A percentile compares a stretch with the other conserved stretches of the same genome.
Evolutionary conservation across 2,329 filamentous ascomycete species (phyloP).

Genomic region (Neofusicoccum sp.): DNA sequence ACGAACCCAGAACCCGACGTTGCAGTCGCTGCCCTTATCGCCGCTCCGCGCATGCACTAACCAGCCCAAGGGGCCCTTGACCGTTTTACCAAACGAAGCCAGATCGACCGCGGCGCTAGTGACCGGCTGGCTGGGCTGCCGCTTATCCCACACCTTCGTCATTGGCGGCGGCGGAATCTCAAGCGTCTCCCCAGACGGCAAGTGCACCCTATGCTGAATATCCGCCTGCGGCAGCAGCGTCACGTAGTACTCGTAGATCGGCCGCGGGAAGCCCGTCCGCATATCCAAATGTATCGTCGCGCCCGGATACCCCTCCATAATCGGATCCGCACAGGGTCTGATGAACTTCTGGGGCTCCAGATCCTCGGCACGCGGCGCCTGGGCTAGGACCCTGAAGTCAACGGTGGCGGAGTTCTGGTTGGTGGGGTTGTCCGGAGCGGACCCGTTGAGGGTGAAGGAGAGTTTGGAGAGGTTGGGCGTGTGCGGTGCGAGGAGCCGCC

Average conservation of each 20-base stretch:
- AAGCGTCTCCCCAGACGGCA: constrained; percentile 29
- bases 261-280: constrained; percentile 40
- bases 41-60: constrained; percentile 35
- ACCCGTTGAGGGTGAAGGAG: constrained; percentile 43
- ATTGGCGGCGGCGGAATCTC: constrained; percentile 33
- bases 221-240: constrained; percentile 32
- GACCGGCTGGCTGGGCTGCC: constrained; percentile 34
- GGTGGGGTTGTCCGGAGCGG: constrained; percentile 37
- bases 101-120: constrained; percentile 19
- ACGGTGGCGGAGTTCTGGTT: constrained; percentile 52
- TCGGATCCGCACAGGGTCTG: constrained; percentile 40
- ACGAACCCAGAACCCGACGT: constrained; percentile 38
- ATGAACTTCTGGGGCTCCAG: constrained; percentile 39
- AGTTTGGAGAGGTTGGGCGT: constrained; percentile 36
- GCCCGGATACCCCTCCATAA: constrained; percentile 46
- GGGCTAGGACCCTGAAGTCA: constrained; percentile 46
- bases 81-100: constrained; percentile 35
- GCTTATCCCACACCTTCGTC: constrained; percentile 31
- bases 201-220: constrained; percentile 28
- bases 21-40: constrained; percentile 37
- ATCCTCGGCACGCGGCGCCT: constrained; percentile 42
- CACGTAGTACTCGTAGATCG: constrained; percentile 44
- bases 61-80: constrained; percentile 37
- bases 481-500: constrained; percentile 36
- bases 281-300: constrained; percentile 42